Base-by-base conservation (phyloP, 208 protist genomes). In the Trypanosoma scelopori region DNA sequence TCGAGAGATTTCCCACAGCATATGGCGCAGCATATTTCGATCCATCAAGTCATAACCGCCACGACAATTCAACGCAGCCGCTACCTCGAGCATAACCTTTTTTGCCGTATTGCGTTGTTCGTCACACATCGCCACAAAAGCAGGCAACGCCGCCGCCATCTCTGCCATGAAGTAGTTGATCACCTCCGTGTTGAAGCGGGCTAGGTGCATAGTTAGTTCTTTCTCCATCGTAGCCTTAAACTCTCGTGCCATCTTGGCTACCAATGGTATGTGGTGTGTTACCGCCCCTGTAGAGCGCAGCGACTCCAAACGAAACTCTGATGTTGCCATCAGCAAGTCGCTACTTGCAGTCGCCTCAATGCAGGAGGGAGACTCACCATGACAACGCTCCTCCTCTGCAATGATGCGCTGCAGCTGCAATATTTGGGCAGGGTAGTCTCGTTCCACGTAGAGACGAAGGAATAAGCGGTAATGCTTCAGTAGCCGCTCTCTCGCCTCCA, bases 161-260 rank as follows among this genome's bases (percentile, higher is more conserved):
- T 67, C 68, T 41, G 84, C 80, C 9, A 87, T 60, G 25, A 94
- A 82, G 47, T 83, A 84, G 56, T 94, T 94, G 46, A 94, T 90
- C 3, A 94, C 67, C 66, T 91, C 88, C 56, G 88, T 94, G 71
- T 91, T 92, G 30, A 92, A 52, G 35, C 84, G 85, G 3, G 85
- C 85, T 6, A 94, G 65, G 4, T 73, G 62, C 0, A 77, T 58
- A 13, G 91, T 67, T 15, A 91, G 68, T 50, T 89, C 78, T 7
- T 65, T 65, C 60, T 91, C 81, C 62, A 92, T 71, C 5, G 52
- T 58, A 1, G 27, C 15, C 43, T 68, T 74, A 15, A 74, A 25
- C 27, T 48, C 51, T 28, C 16, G 18, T 13, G 39, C 60, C 42
- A 63, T 61, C 22, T 67, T 1, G 18, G n/a, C 53, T 57, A 74